phyloP scores from a whole-genome alignment of 2,329 filamentous ascomycete species.

The Didymosphaeria variabile region DNA sequence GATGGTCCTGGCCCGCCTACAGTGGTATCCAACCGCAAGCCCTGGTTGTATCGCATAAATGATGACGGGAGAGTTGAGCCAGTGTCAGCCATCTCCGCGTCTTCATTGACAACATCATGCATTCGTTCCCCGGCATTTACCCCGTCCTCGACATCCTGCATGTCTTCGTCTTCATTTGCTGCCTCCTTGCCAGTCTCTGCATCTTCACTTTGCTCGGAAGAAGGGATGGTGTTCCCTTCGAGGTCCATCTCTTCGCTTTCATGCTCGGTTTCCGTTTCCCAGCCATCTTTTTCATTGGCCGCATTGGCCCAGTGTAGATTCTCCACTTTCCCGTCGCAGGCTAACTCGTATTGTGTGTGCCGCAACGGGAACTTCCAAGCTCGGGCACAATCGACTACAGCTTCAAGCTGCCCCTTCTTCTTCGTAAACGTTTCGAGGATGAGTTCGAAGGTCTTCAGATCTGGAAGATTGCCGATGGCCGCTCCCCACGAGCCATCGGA shows the following conservation, averaged over 20 bases:
- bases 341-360: slow-evolving; percentile 2
- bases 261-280: neutral
- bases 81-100: neutral
- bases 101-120: neutral
- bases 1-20: neutral
- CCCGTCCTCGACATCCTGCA: neutral
- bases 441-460: slow-evolving; percentile 13
- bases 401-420: slow-evolving; percentile 10
- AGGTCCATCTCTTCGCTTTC: slow-evolving; percentile 2
- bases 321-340: slow-evolving; percentile 6
- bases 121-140: neutral
- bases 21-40: neutral
- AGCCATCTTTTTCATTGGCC: neutral
- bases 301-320: neutral
- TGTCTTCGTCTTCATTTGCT: neutral
- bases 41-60: neutral
- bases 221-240: neutral
- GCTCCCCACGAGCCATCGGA: slow-evolving; percentile 7
- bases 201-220: neutral
- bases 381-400: slow-evolving; percentile 5
- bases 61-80: neutral
- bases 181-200: neutral
- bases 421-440: slow-evolving; percentile 8
- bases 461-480: neutral
- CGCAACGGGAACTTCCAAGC: slow-evolving; percentile 11